Conservation (phyloP, 805 yeast species). For the Starmerella sp. region DNA sequence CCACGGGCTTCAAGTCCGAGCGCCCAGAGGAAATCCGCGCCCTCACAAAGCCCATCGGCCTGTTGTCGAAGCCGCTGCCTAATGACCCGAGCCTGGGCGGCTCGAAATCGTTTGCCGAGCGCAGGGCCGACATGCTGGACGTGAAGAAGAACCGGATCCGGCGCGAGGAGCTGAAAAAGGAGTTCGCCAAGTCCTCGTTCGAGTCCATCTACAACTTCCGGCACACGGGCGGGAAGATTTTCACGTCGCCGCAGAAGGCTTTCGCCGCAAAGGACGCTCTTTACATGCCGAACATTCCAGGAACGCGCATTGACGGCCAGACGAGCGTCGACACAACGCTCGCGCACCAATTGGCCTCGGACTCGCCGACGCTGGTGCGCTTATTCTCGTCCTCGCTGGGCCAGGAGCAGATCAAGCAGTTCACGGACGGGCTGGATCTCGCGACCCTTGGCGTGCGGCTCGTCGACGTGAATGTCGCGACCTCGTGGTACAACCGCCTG, state of each 20-base stretch:
- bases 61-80: constrained; percentile 30
- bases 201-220: constrained; percentile 52
- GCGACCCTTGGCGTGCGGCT: constrained; percentile 45
- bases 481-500: constrained; percentile 56
- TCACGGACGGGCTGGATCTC: constrained; percentile 39
- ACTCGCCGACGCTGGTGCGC: constrained; percentile 51
- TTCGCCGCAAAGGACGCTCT: constrained; percentile 62
- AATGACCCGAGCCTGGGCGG: constrained; percentile 24
- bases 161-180: constrained; percentile 45
- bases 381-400: constrained; percentile 61
- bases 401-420: constrained; percentile 50
- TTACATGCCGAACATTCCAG: constrained; percentile 73
- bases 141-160: constrained; percentile 39
- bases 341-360: constrained; percentile 6
- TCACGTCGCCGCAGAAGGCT: constrained; percentile 67
- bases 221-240: constrained; percentile 75
- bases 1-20: constrained; percentile 20
- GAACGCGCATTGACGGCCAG: constrained; percentile 36
- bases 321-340: constrained; percentile 21
- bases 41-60: constrained; percentile 41
- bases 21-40: constrained; percentile 20
- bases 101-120: constrained; percentile 22
- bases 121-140: constrained; percentile 39
- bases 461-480: constrained; percentile 66
- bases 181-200: constrained; percentile 58